Base-by-base conservation (phyloP, 768 basidiomycete genomes). In the Fibroporia radiculosa region DNA sequence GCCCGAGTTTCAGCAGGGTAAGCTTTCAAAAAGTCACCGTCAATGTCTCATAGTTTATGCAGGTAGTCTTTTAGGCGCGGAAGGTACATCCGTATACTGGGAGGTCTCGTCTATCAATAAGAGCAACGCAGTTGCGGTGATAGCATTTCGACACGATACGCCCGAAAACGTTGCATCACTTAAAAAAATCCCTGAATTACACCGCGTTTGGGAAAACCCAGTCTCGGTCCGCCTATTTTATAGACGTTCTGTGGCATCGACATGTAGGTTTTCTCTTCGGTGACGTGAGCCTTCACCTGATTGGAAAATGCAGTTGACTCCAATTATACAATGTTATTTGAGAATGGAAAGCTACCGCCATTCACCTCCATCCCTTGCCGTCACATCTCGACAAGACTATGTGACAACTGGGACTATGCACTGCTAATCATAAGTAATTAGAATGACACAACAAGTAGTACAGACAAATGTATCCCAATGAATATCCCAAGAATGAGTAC, bases 351-450 rank as follows among this genome's bases (percentile, higher is more conserved):
- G 6, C 25, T 32, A 18, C 66, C 67, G 11, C 66, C 76, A 7
- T 58, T 67, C 10, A 79, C 75, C 10, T 55, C 59, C 19, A 67
- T 84, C 40, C 78, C 81, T 2, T 80, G 76, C 53, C 64, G 69
- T 27, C 56, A 53, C 35, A 73, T 84, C 35, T 67, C 75, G 4
- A 73, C 70, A 26, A 47, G 49, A 13, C 52, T 56, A 1, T 50
- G 47, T 23, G 66, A 75, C 45, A 60, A 46, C 33, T 84, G 80
- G 78, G 74, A 80, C 56, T 69, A 69, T 56, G 77, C 72, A 16
- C 54, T 82, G 45, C 75, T 73, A 56, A 66, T 79, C 42, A 48
- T 75, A 50, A 50, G 58, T 43, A 19, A 22, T 33, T 38, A 38
- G 24, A 6, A 7, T 18, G 22, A 44, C 42, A n/a, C 22, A 42